phyloP scores from a whole-genome alignment of 257 asterid genomes.

The Solanum pinnatisectum region DNA sequence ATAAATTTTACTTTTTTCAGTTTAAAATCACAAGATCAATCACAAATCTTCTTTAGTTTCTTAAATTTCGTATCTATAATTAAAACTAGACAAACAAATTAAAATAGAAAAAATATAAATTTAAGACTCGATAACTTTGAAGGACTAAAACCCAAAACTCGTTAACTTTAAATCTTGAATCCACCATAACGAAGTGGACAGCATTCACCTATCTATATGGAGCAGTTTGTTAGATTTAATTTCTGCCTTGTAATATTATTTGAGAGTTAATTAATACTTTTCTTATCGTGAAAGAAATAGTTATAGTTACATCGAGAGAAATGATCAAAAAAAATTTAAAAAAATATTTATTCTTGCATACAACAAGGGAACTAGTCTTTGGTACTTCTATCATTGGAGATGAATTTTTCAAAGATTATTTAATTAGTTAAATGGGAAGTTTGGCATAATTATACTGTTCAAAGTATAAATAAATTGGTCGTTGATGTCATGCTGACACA shows the following conservation, averaged over 20 bases:
- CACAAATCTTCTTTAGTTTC: no score
- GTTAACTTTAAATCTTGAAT: not conserved
- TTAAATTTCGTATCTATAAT: no score
- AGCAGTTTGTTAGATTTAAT: not conserved
- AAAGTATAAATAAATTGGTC: not conserved
- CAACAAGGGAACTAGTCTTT: not conserved
- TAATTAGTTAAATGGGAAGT: not conserved
- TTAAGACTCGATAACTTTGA: not conserved
- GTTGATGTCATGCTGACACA: not conserved
- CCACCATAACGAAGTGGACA: not conserved
- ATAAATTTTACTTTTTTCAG: no score
- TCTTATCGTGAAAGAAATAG: not conserved
- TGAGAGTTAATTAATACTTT: not conserved
- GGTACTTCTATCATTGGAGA: not conserved
- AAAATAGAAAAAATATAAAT: no score
- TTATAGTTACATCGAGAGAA: no score
- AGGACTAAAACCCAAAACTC: rapidly evolving
- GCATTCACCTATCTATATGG: not conserved
- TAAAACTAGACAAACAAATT: no score
- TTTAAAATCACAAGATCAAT: no score
- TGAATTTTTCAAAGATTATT: not conserved
- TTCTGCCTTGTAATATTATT: not conserved
- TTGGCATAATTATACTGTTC: not conserved
- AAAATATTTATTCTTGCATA: not conserved
- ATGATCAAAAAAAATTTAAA: not conserved